Evolutionary conservation across 2,329 filamentous ascomycete species (phyloP), one percentile per base, ranked within the genome.

Genomic region (Clarireedia paspali): DNA sequence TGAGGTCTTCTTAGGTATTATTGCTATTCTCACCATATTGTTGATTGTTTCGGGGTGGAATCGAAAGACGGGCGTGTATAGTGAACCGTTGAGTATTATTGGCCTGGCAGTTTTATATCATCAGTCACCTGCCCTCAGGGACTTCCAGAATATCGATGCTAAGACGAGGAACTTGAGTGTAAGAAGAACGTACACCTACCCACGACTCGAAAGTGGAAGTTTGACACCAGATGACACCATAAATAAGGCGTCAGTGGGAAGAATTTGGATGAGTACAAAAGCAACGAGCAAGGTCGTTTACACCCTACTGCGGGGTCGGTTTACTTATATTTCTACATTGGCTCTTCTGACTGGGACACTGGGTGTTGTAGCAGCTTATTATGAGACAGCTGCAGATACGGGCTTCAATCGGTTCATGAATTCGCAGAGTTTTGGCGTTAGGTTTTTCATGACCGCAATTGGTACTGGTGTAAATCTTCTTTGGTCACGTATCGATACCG

Each of bases 361-460:
- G 10, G 15, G 17, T 3, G 17, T 52, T 2, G 27, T 53, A 38
- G 50, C 40, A 7, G 27, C 5, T 17, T 53, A 53, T 15, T 47
- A 53, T 15, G n/a, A 46, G 24, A 26, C 20, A 36, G 12, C 27
- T 36, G 34, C 63, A 15, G 62, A 72, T 46, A 70, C 69, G 1
- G 59, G 63, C 3, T 76, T 75, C 36, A 72, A 75, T 55, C 60
- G 61, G 20, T 68, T 70, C 56, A 66, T 76, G 65, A 70, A 73
- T 46, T 67, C 68, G n/a, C 69, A 74, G 57, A 65, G 64, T 3
- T 75, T 77, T 42, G 73, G 73, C 0, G 69, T 73, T 4, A 64
- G 69, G 9, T 73, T 74, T 40, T 60, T 76, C n/a, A 74, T 75
- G 56, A 72, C 73, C 1, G 58, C 65, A 5, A 53, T 74, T 1